A percentile compares a stretch with the other conserved stretches of the same genome.
These are phyloP conservation scores for Zizania latifolia DNA, from an alignment of 176 grass and related monocot genomes.

Conservation along the genomic window DNA sequence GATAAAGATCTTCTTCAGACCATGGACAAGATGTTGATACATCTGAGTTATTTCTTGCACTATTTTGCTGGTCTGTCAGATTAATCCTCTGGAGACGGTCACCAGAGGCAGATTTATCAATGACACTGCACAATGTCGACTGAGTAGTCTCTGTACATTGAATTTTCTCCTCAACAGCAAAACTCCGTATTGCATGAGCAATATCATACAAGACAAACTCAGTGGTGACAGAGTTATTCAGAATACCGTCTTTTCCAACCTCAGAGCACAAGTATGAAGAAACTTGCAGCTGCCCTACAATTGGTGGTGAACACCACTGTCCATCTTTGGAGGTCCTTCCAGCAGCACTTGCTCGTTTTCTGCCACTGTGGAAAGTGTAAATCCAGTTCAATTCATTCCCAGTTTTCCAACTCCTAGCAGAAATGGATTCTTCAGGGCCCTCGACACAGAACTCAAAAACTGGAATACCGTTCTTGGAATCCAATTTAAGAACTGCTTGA, in stretches of 20 bases:
- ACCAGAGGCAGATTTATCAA: slow-evolving; percentile 2
- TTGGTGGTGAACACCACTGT: slow-evolving; percentile 38
- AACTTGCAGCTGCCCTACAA: slow-evolving; percentile 80
- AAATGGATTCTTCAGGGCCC: slow-evolving; percentile 64
- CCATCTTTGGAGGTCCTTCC: slow-evolving; percentile 54
- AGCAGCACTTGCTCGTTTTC: slow-evolving; percentile 49
- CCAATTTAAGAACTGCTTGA: slow-evolving; percentile 64
- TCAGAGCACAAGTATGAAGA: slow-evolving; percentile 83
- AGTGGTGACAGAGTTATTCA: slow-evolving; percentile 59
- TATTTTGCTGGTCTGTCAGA: slow-evolving; percentile 20
- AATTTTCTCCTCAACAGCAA: slow-evolving; percentile 48
- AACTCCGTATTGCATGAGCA: slow-evolving; percentile 56
- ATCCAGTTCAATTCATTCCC: slow-evolving; percentile 64
- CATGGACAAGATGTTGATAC: slow-evolving; percentile 66
- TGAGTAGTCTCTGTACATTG: slow-evolving; percentile 41
- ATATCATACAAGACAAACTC: slow-evolving; percentile 86
- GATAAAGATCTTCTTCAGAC: slow-evolving; percentile 64
- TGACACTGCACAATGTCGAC: background rate
- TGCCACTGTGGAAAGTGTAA: slow-evolving; percentile 77
- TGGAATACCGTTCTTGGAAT: slow-evolving; percentile 50
- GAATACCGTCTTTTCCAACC: slow-evolving; percentile 53
- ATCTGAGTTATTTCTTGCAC: slow-evolving; percentile 40
- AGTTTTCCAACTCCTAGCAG: slow-evolving; percentile 82
- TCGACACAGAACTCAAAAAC: slow-evolving; percentile 55
- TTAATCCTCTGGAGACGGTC: slow-evolving; percentile 19